A percentile compares a stretch with the other conserved stretches of the same genome.
phyloP scores from a whole-genome alignment of 495 filamentous ascomycete genomes.

The Collariella sp. region DNA sequence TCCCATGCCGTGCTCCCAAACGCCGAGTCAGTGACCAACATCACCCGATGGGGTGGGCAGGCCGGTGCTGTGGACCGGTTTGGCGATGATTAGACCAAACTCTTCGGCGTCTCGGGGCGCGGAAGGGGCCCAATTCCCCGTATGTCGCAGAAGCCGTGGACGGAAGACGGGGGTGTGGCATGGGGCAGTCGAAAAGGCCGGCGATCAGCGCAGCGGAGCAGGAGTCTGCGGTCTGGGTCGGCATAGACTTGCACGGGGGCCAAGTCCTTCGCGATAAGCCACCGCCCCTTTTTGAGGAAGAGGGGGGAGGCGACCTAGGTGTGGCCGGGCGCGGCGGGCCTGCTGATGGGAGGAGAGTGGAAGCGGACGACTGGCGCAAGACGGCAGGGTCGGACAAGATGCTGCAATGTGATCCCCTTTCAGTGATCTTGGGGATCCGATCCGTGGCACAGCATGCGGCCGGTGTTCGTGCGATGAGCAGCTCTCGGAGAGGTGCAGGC shows the following conservation, averaged over 20 bases:
- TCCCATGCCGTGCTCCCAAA: conserved; percentile 23
- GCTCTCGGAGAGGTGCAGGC: conserved; percentile 36
- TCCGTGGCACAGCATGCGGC: conserved; percentile 37
- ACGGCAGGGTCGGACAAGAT: conserved; percentile 36
- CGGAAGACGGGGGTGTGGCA: neutral
- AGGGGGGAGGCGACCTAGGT: conserved; percentile 4
- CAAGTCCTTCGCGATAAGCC: neutral
- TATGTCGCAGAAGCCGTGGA: neutral
- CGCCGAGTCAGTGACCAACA: conserved; percentile 19
- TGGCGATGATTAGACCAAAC: conserved; percentile 4
- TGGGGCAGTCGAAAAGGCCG: neutral
- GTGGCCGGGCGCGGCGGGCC: conserved; percentile 15
- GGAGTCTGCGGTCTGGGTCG: neutral
- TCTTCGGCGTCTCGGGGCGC: neutral
- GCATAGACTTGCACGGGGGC: neutral
- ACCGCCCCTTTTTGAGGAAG: conserved; percentile 15
- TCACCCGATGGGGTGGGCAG: conserved; percentile 20
- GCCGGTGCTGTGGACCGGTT: conserved; percentile 3
- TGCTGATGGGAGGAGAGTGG: conserved; percentile 6
- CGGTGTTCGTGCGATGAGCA: conserved; percentile 34
- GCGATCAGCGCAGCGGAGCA: neutral
- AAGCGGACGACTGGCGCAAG: conserved; percentile 9
- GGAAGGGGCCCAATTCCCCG: neutral
- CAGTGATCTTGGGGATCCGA: conserved; percentile 32
- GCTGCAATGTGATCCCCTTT: conserved; percentile 37